A percentile compares a stretch with the other conserved stretches of the same genome.
These are phyloP conservation scores for Nepenthes mirabilis DNA, from an alignment of 148 eudicot species.

Conservation along the genomic window DNA sequence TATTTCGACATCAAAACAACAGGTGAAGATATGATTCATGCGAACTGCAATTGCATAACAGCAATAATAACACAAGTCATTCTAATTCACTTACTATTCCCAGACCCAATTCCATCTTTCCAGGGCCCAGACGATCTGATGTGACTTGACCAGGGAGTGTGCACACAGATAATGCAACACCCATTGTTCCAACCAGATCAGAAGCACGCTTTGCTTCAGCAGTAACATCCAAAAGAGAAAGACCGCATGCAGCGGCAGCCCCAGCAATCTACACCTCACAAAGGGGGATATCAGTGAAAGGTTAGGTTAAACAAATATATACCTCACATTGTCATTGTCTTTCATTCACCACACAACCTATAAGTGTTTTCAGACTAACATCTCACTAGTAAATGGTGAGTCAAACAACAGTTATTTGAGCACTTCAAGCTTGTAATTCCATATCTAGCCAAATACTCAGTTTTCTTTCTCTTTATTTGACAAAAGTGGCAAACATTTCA, in stretches of 20 bases:
- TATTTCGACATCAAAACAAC: no score
- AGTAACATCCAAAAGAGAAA: conserved; percentile 66
- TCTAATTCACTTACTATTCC: conserved; percentile 65
- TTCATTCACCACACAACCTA: no score
- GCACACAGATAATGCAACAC: conserved; percentile 94
- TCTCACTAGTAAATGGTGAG: no score
- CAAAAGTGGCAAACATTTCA: no score
- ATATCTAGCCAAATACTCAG: no score
- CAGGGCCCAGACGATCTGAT: conserved; percentile 92
- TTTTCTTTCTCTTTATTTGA: no score
- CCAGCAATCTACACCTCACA: conserved; percentile 62
- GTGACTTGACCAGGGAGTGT: conserved; percentile 85
- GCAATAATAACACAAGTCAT: no score
- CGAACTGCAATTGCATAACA: no score
- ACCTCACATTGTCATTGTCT: background rate
- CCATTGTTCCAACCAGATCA: conserved; percentile 92
- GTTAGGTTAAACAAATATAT: background rate
- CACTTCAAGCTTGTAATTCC: no score
- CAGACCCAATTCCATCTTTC: conserved; percentile 98
- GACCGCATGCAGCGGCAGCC: conserved; percentile 90
- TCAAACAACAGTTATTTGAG: no score
- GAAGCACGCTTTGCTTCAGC: conserved; percentile 84
- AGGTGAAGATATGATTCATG: no score
- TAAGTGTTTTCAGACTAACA: no score
- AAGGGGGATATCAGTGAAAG: background rate